Conservation (phyloP, 2,329 filamentous ascomycete species). For the Colletotrichum sp. region DNA sequence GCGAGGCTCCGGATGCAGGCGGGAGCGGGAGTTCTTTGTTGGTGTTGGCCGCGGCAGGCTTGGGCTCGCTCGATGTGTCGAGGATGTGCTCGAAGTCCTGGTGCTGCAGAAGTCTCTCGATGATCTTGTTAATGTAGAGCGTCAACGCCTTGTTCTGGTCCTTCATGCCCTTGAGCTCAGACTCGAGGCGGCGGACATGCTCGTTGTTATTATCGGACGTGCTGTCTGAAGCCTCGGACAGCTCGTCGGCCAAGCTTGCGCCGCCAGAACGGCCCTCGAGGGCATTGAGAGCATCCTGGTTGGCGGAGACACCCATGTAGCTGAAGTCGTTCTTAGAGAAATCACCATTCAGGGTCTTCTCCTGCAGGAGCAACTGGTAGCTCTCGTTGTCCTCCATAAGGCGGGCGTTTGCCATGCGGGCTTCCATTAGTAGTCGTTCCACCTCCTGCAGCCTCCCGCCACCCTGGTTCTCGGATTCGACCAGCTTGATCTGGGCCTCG, state of each 20-base stretch:
- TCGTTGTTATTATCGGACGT: conserved; percentile 58
- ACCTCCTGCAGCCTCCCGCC: conserved; percentile 87
- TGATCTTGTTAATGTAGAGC: conserved; percentile 98
- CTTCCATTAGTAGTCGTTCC: conserved; percentile 89
- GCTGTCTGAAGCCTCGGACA: conserved; percentile 70
- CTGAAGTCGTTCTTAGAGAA: conserved; percentile 85
- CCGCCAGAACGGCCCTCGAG: conserved; percentile 59
- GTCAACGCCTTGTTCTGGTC: conserved; percentile 98
- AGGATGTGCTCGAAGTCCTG: conserved; percentile 95
- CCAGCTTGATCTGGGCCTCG: conserved; percentile 92
- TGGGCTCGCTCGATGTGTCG: conserved; percentile 68
- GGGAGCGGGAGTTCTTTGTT: conserved; percentile 89
- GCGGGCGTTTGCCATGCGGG: conserved; percentile 92
- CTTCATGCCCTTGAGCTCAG: conserved; percentile 79
- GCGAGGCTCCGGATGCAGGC: conserved; percentile 55
- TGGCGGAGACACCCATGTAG: conserved; percentile 63
- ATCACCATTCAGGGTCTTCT: conserved; percentile 95
- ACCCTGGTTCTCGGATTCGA: conserved; percentile 92
- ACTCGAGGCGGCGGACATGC: conserved; percentile 72
- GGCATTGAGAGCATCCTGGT: conserved; percentile 69
- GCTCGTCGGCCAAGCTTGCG: conserved; percentile 83
- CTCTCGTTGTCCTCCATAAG: conserved; percentile 99
- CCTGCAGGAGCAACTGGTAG: conserved; percentile 92
- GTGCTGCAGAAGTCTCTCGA: conserved; percentile 91
- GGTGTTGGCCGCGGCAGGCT: conserved; percentile 48